Percentiles rank a stretch among this genome's conserved stretches.
Conservation (phyloP, 768 basidiomycete genomes). For the Leccinum broughii region DNA sequence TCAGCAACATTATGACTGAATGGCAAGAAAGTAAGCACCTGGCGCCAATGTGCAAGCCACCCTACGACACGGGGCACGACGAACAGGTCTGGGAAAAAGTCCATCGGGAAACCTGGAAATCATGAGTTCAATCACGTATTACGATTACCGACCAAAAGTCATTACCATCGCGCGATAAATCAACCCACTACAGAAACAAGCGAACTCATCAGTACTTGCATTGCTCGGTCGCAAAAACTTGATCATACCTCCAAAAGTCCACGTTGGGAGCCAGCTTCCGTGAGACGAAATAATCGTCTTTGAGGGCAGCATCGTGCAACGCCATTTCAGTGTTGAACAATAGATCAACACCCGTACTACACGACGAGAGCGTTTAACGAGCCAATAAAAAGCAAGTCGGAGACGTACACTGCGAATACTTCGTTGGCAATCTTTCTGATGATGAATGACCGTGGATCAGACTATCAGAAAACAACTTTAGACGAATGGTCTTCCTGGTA, state of each 20-base stretch:
- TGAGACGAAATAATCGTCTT: conserved; percentile 85
- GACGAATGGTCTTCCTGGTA: not conserved
- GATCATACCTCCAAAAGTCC: conserved; percentile 69
- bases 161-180: conserved; percentile 92
- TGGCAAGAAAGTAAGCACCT: conserved; percentile 42
- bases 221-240: not conserved
- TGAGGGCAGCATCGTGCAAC: conserved; percentile 84
- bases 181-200: conserved; percentile 54
- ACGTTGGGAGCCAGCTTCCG: conserved; percentile 87
- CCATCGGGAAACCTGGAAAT: conserved; percentile 77
- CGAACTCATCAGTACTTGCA: not conserved
- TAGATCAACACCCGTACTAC: conserved; percentile 81
- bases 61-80: conserved; percentile 91
- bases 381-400: not conserved
- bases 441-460: conserved; percentile 89
- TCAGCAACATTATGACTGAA: conserved; percentile 5
- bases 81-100: conserved; percentile 93
- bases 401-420: conserved; percentile 79
- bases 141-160: conserved; percentile 16
- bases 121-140: conserved; percentile 2
- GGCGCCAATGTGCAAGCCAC: conserved; percentile 92
- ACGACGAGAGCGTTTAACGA: not conserved
- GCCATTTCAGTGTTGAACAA: conserved; percentile 88
- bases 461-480: conserved; percentile 41
- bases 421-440: conserved; percentile 89